These are phyloP conservation scores for Fraxinus angustifolia DNA, from an alignment of 305 asterid genomes.

Conservation along the genomic window DNA sequence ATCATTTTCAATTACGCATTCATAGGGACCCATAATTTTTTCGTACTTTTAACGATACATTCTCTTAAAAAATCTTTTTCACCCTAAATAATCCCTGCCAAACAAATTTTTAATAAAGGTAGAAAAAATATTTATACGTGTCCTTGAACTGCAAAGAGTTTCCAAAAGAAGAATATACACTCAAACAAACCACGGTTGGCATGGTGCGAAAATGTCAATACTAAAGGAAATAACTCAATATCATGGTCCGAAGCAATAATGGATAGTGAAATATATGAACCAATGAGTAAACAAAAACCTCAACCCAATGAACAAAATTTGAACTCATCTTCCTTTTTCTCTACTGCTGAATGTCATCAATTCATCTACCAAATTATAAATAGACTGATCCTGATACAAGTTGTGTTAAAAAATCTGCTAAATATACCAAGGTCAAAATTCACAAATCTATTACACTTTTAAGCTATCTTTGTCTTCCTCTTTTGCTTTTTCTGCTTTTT, in stretches of 20 bases:
- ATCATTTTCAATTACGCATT: not conserved
- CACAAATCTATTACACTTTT: not conserved
- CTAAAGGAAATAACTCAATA: not conserved
- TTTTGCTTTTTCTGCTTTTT: conserved; percentile 43
- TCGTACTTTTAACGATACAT: too few species aligned
- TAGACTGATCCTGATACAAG: not conserved
- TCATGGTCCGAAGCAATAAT: not conserved
- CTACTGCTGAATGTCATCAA: not conserved
- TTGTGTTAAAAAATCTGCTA: not conserved
- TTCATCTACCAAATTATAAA: not conserved
- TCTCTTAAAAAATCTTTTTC: not conserved
- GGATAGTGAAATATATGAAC: not conserved
- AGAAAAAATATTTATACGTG: not conserved
- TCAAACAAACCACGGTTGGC: not conserved
- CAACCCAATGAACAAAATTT: not conserved
- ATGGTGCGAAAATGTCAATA: not conserved
- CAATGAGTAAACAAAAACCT: not conserved
- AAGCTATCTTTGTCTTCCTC: conserved; percentile 33
- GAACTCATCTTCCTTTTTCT: not conserved
- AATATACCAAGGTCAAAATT: not conserved
- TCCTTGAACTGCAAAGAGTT: not conserved
- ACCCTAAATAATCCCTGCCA: not conserved
- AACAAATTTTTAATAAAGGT: not conserved
- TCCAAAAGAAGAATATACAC: not conserved
- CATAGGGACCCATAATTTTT: not conserved